phyloP scores from a whole-genome alignment of 2,329 filamentous ascomycete species.

The Ophiocordyceps camponoti-leonardi region DNA sequence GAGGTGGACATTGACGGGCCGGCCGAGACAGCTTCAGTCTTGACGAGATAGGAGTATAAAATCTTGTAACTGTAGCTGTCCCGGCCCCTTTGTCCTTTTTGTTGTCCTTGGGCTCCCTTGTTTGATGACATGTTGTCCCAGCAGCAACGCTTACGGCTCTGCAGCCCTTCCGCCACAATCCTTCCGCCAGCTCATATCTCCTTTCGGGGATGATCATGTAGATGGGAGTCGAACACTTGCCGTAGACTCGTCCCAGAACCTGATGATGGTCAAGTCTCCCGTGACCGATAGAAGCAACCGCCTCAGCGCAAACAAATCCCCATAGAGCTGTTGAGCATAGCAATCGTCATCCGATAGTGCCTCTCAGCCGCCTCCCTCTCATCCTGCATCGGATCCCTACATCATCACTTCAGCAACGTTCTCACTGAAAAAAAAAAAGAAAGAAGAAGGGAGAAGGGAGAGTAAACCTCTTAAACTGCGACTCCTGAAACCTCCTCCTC shows the following conservation, averaged over 20 bases:
- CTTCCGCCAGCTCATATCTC: neutral
- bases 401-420: neutral
- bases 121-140: neutral
- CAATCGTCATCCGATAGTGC: slow-evolving; percentile 52
- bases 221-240: neutral
- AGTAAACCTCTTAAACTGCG: slow-evolving; percentile 8
- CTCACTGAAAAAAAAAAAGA: neutral
- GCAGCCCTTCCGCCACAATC: neutral
- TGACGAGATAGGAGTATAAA: neutral
- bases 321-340: slow-evolving; percentile 61
- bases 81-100: too few species aligned
- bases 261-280: neutral
- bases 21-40: slow-evolving; percentile 7
- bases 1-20: slow-evolving; percentile 39
- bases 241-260: too few species aligned
- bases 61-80: neutral
- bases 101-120: neutral
- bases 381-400: slow-evolving; percentile 6
- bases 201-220: neutral
- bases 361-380: slow-evolving; percentile 23
- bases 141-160: too few species aligned
- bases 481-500: slow-evolving; percentile 6
- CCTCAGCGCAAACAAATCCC: slow-evolving; percentile 40
- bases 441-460: too few species aligned
- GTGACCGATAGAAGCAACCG: neutral